Evolutionary conservation across 768 basidiomycete genomes (phyloP).

Genomic region (Rhodotorula paludigena): DNA sequence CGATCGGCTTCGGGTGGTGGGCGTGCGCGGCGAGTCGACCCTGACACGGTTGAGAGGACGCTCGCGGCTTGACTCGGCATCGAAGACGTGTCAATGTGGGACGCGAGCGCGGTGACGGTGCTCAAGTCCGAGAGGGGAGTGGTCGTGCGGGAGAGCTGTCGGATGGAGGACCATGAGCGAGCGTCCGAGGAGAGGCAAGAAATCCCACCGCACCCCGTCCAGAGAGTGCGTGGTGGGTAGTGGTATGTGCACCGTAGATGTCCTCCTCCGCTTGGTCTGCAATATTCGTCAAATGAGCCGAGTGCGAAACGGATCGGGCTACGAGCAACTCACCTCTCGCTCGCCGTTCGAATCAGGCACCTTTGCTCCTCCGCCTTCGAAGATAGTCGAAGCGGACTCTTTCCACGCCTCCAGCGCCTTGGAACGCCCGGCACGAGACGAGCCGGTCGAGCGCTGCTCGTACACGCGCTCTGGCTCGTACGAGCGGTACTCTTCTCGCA

Average conservation of each 20-base stretch:
- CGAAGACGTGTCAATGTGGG: not conserved
- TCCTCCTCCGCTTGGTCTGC: too few relatives aligned
- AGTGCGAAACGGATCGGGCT: too few relatives aligned
- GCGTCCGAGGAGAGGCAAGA: too few relatives aligned
- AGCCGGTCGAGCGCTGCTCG: too few relatives aligned
- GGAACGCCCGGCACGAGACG: not conserved
- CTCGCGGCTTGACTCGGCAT: constrained; percentile 8
- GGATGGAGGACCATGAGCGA: too few relatives aligned
- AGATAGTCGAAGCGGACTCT: not conserved
- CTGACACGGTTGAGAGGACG: not conserved
- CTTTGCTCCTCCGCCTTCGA: not conserved
- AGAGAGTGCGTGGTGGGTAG: too few relatives aligned
- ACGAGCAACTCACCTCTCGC: not conserved
- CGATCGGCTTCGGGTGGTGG: not conserved
- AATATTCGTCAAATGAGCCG: too few relatives aligned
- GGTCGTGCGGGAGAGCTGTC: too few relatives aligned
- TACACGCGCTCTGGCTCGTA: constrained; percentile 8
- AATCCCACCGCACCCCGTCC: constrained; percentile 3
- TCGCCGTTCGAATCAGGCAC: too few relatives aligned
- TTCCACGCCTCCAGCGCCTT: not conserved
- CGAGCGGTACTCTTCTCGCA: constrained; percentile 8
- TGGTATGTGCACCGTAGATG: too few relatives aligned
- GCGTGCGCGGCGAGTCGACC: not conserved
- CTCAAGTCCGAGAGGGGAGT: not conserved
- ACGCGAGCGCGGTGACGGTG: not conserved